Evolutionary conservation across 1,139 yeast genomes (phyloP), one percentile per base, ranked within the genome.

Genomic region (Komagataea norvegica): DNA sequence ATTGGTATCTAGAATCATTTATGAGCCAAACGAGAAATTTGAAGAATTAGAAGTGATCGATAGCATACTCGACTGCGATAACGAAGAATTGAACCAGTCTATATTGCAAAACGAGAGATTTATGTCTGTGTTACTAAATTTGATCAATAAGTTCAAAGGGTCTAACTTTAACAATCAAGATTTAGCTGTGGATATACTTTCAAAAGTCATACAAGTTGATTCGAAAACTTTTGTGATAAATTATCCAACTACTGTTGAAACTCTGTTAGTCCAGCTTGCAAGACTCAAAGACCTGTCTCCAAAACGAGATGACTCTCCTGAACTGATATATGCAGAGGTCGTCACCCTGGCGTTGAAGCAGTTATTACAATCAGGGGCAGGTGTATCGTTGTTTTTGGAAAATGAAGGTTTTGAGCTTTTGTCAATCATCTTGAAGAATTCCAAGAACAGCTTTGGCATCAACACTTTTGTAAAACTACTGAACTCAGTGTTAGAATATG

Each of bases 331-430:
- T 15, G 11, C 25, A 18, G 33, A 34, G n/a, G 29, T 9, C 8
- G 9, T 34, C 13, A 25, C 25, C 3, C 26, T 29, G 7, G 8
- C 11, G 3, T 44, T 34, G 7, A 9, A 26, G 20, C 24, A 29
- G 9, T 10, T 29, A 7, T 10, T 34, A 6, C 23, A 18, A 6
- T 10, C 29, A 3, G 17, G 13, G 10, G 15, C 18, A 7, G 37
- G 37, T n/a, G 30, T 34, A n/a, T 13, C 29, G 4, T 29, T 34
- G 13, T 25, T 36, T 15, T 6, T 36, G 13, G 35, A 27, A 22
- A 31, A 36, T 22, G 43, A 41, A 37, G 45, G 43, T 4, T 33
- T 38, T 26, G 41, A 41, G 18, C 23, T 38, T 4, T 28, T 40
- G 8, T 21, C 17, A 5, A 17, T 34, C 2, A 23, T 42, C 7